Conservation (phyloP, 1,284 basidiomycete species). For the Austroboletus sp. region DNA sequence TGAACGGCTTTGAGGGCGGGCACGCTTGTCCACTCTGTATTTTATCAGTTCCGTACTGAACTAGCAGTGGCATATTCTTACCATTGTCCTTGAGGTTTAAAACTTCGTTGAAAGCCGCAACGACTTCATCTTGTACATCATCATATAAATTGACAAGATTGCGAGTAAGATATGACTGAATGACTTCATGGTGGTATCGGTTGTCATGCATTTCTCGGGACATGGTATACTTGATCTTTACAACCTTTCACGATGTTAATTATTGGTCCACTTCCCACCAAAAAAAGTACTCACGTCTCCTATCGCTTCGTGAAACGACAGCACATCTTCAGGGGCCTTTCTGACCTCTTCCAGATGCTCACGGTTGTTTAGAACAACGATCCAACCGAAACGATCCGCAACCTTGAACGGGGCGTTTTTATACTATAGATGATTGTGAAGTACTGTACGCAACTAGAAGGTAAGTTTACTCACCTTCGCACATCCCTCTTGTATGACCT, state of each 20-base stretch:
- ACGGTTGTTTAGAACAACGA: background rate
- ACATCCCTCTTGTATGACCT: background rate
- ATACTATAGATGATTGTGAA: background rate
- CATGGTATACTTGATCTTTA: slow-evolving; percentile 23
- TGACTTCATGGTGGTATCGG: slow-evolving; percentile 25
- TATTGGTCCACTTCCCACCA: background rate
- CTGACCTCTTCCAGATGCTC: background rate
- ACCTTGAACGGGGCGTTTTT: background rate
- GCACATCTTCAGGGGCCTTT: background rate
- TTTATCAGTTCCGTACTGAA: background rate
- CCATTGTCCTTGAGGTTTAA: slow-evolving; percentile 11
- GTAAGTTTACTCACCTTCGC: background rate
- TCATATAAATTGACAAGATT: slow-evolving; percentile 22
- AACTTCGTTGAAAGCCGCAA: slow-evolving; percentile 23
- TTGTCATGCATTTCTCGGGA: slow-evolving; percentile 20
- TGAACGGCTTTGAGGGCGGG: slow-evolving; percentile 14
- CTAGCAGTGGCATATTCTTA: background rate
- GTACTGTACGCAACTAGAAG: background rate
- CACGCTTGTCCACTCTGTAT: slow-evolving; percentile 27
- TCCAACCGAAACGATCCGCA: background rate
- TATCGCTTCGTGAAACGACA: slow-evolving; percentile 30
- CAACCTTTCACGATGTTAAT: slow-evolving; percentile 1
- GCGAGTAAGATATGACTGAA: slow-evolving; percentile 28
- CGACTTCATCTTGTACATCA: slow-evolving; percentile 32
- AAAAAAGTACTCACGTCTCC: slow-evolving; percentile 28